Base-by-base conservation (phyloP, 352 stramenopile genomes). In the Hyaloperonospora brassicae region DNA sequence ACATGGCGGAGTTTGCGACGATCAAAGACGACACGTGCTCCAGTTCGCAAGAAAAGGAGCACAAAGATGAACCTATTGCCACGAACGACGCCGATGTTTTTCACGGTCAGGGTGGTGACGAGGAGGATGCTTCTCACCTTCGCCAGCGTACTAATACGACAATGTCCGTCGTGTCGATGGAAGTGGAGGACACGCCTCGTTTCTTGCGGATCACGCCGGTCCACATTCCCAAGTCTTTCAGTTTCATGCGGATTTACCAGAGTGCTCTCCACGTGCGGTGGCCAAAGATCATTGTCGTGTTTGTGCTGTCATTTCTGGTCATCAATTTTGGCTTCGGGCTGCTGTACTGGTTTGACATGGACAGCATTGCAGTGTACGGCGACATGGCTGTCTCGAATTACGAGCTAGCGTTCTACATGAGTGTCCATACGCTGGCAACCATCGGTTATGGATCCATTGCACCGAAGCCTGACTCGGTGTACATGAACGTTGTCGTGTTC, bases 401-500 rank as follows among this genome's bases (percentile, higher is more conserved):
- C 55, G 79, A 89, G 56, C 42, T 81, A 39, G 68, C 78, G 17
- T 86, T 90, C 45, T 93, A 75, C 52, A 85, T 93, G 75, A 90
- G 79, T 44, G 78, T 90, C 6, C 82, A 93, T 59, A 89, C 82
- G 21, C 58, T 93, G 14, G 77, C 79, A 12, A 93, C 82, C 7
- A 87, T 93, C 44, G 82, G 82, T 11, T 90, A 90, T 50, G 82
- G 82, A 3, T 88, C 79, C 0, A 84, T 93, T 36, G 56, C 75
- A 2, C 82, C 82, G 0, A 68, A 59, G 25, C 50, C 68, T 0
- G 39, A 62, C 8, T 79, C 79, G 8, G 43, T 65, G 2, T 90
- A 88, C 62, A 84, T 90, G 60, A 93, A 93, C 47, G 46, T 88
- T 2, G 71, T 82, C 55, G 76, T 93, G n/a, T 71, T 87, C 9